Evolutionary conservation across 2,329 filamentous ascomycete species (phyloP).

Genomic region (Pseudopyricularia javanii): DNA sequence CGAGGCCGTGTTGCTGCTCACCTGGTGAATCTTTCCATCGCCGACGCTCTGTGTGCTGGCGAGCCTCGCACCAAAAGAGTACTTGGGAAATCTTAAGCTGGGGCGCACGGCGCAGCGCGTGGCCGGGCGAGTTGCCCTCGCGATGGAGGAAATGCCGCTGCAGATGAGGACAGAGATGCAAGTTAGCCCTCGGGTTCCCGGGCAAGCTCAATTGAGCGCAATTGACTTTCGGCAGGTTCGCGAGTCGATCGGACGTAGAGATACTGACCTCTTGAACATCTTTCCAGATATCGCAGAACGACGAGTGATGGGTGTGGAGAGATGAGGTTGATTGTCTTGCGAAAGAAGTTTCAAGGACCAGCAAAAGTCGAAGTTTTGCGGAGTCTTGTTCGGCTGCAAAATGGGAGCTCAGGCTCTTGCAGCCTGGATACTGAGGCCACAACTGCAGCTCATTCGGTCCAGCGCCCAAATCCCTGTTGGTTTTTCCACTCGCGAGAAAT

Average conservation of each 20-base stretch:
- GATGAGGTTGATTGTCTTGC: conserved; percentile 33
- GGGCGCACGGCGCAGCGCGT: conserved; percentile 46
- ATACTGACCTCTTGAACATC: conserved; percentile 74
- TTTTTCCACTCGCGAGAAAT: background rate
- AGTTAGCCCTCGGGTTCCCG: conserved; percentile 5
- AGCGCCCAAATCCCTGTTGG: background rate
- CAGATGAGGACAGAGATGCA: conserved; percentile 16
- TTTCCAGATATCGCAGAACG: conserved; percentile 58
- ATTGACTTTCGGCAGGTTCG: conserved; percentile 21
- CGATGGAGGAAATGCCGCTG: conserved; percentile 56
- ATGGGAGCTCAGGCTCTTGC: background rate
- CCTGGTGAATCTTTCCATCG: conserved; percentile 59
- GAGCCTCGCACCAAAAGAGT: conserved; percentile 42
- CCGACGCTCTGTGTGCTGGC: conserved; percentile 46
- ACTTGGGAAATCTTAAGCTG: conserved; percentile 42
- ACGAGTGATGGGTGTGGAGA: conserved; percentile 47
- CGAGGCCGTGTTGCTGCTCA: conserved; percentile 20
- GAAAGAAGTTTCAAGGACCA: conserved; percentile 15
- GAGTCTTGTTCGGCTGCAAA: conserved; percentile 1
- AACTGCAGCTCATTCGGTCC: background rate
- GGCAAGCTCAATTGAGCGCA: conserved; percentile 40
- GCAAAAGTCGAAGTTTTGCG: conserved; percentile 4
- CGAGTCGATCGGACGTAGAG: conserved; percentile 15
- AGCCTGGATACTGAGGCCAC: background rate
- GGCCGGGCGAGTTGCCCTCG: conserved; percentile 49